Evolutionary conservation across 768 basidiomycete genomes (phyloP).

Genomic region (Heimioporus sp.): DNA sequence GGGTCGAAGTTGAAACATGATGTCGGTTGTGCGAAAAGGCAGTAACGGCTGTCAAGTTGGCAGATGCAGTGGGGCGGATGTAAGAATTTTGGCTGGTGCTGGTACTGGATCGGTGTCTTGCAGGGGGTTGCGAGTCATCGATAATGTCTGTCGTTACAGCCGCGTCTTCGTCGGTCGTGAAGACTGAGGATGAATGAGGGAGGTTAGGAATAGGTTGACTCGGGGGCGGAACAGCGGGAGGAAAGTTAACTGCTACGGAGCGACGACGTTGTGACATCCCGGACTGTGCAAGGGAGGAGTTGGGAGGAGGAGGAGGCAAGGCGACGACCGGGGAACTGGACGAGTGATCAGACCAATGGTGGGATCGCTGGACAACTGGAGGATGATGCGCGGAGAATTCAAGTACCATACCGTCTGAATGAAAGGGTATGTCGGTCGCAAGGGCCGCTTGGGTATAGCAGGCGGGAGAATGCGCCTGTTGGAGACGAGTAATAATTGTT

Average conservation of each 20-base stretch:
- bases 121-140: constrained; percentile 28
- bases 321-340: constrained; percentile 20
- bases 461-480: not conserved
- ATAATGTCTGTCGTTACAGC: constrained; percentile 20
- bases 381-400: constrained; percentile 30
- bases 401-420: constrained; percentile 24
- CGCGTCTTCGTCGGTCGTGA: constrained; percentile 18
- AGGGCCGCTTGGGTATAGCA: not conserved
- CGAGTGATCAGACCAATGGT: constrained; percentile 33
- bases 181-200: constrained; percentile 36
- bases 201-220: constrained; percentile 71
- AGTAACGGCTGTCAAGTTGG: constrained; percentile 56
- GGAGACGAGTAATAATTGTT: constrained; percentile 6
- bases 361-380: constrained; percentile 28
- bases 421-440: not conserved
- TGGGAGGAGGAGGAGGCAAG: constrained; percentile 30
- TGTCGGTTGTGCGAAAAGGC: constrained; percentile 57
- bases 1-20: constrained; percentile 27
- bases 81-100: constrained; percentile 31
- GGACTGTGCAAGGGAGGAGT: constrained; percentile 31
- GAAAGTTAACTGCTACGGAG: constrained; percentile 60
- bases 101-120: constrained; percentile 37
- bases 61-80: constrained; percentile 39
- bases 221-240: constrained; percentile 71
- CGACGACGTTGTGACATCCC: constrained; percentile 52